Conservation (phyloP, 176 grass and related monocot genomes). For the Raddia guianensis region DNA sequence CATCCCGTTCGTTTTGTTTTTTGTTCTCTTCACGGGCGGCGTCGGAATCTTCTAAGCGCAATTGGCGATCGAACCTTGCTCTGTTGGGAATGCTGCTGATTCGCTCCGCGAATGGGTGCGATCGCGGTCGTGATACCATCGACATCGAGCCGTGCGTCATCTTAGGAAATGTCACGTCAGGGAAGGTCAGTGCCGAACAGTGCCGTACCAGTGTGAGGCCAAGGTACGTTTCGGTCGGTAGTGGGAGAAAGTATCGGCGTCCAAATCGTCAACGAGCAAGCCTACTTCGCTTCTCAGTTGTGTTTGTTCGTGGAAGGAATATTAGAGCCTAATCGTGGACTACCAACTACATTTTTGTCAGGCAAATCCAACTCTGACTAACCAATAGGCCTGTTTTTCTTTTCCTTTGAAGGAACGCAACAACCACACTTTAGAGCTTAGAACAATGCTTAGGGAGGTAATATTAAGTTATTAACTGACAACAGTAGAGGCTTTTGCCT, state of each 20-base stretch:
- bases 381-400: background rate
- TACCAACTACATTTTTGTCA: background rate
- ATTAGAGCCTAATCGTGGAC: background rate
- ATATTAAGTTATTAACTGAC: too few species aligned
- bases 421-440: too few species aligned
- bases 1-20: background rate
- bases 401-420: too few species aligned
- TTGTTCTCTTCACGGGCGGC: background rate
- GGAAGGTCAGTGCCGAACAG: conserved; percentile 11
- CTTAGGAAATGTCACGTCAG: conserved; percentile 24
- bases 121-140: conserved; percentile 14
- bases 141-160: conserved; percentile 7
- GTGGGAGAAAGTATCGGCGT: background rate
- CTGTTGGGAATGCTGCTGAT: conserved; percentile 22
- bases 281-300: background rate
- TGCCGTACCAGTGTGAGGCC: conserved; percentile 29
- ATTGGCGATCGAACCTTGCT: background rate
- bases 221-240: conserved; percentile 3
- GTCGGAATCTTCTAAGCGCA: conserved; percentile 28
- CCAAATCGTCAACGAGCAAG: conserved; percentile 18
- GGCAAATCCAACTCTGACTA: background rate
- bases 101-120: background rate
- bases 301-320: background rate
- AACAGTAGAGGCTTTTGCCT: too few species aligned
- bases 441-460: too few species aligned